phyloP scores from a whole-genome alignment of 2,329 filamentous ascomycete genomes.

The Cercospora zeina region DNA sequence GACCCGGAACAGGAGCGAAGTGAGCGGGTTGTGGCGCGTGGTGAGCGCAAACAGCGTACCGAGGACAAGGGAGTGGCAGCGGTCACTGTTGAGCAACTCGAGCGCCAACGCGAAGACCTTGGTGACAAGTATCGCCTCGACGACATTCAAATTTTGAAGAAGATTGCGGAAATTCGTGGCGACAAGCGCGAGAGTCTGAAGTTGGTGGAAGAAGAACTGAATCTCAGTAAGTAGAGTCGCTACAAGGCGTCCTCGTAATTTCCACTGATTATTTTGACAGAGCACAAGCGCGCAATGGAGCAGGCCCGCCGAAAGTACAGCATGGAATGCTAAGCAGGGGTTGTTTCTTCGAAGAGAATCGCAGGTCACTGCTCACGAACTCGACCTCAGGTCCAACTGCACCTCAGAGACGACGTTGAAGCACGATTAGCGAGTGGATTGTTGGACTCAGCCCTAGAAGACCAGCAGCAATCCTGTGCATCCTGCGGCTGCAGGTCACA shows the following conservation, averaged over 20 bases:
- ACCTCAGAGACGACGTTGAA: neutral
- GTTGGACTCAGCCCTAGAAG: neutral
- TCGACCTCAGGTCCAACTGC: neutral
- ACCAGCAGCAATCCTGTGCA: neutral
- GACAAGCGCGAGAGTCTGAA: neutral
- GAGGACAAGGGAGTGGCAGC: constrained; percentile 7
- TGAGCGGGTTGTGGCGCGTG: neutral
- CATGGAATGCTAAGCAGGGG: neutral
- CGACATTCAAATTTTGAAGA: constrained; percentile 17
- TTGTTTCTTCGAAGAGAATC: neutral
- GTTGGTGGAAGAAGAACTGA: constrained; percentile 12
- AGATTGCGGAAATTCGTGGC: constrained; percentile 11
- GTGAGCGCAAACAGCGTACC: neutral
- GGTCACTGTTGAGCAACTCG: constrained; percentile 2
- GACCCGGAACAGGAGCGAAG: constrained; percentile 1
- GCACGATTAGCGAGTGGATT: neutral
- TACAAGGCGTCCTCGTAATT: too few species aligned
- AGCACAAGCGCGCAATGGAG: constrained; percentile 14
- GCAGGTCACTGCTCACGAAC: neutral
- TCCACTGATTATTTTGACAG: too few species aligned
- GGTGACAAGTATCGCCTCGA: constrained; percentile 13
- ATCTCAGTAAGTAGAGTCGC: neutral
- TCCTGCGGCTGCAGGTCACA: constrained; percentile 1
- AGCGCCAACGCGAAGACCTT: constrained; percentile 11
- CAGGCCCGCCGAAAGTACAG: constrained; percentile 10